These are phyloP conservation scores for Catunica adiposa DNA, from an alignment of 2,329 filamentous ascomycete genomes.

Conservation along the genomic window DNA sequence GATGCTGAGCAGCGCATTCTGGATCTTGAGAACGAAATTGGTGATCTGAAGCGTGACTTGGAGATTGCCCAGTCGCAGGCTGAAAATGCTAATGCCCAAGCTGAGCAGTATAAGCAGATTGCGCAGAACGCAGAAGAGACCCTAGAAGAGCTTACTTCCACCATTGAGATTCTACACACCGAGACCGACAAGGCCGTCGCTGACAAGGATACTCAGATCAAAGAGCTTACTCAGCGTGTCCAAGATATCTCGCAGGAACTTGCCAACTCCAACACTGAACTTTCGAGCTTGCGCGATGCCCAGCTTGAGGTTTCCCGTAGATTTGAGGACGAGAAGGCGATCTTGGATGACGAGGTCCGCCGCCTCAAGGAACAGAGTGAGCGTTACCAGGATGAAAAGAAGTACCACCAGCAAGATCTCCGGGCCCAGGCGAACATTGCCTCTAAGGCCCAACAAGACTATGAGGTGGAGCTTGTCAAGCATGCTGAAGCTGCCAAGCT, in stretches of 20 bases:
- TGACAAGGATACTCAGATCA: slow-evolving; percentile 64
- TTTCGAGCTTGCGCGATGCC: slow-evolving; percentile 63
- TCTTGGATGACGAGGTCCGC: slow-evolving; percentile 60
- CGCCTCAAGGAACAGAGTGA: slow-evolving; percentile 73
- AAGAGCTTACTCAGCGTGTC: slow-evolving; percentile 66
- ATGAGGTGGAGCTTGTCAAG: slow-evolving; percentile 85
- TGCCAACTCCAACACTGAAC: slow-evolving; percentile 61
- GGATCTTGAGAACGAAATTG: slow-evolving; percentile 67
- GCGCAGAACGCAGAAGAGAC: slow-evolving; percentile 79
- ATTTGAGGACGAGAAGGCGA: slow-evolving; percentile 67
- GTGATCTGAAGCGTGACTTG: slow-evolving; percentile 73
- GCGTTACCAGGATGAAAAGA: slow-evolving; percentile 59
- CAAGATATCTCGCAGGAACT: slow-evolving; percentile 75
- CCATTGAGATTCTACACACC: slow-evolving; percentile 73
- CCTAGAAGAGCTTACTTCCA: slow-evolving; percentile 58
- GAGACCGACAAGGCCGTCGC: slow-evolving; percentile 62
- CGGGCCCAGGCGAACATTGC: slow-evolving; percentile 89
- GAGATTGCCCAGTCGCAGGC: slow-evolving; percentile 67
- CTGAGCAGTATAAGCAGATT: slow-evolving; percentile 76
- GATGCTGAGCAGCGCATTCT: slow-evolving; percentile 48
- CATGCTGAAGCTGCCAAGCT: slow-evolving; percentile 88
- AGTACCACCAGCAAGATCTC: slow-evolving; percentile 78
- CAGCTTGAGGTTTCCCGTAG: slow-evolving; percentile 57
- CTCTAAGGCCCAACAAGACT: slow-evolving; percentile 81
- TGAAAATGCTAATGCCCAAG: slow-evolving; percentile 62